Evolutionary conservation across 768 basidiomycete species (phyloP), one percentile per base, ranked within the genome.

Genomic region (Lactarius quietus): DNA sequence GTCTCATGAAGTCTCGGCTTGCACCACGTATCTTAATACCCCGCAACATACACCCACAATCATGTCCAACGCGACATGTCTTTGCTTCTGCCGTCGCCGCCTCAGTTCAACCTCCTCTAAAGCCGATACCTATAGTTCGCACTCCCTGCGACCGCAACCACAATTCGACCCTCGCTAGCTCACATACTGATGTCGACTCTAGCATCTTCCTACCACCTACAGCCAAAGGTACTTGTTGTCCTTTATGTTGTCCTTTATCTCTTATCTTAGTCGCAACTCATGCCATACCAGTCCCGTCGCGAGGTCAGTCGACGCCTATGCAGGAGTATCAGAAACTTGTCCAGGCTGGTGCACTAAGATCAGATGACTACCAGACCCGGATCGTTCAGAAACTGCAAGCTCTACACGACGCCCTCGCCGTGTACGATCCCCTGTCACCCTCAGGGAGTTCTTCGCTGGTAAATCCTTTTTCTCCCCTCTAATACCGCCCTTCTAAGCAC

Each of bases 371-470:
- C 77, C 96, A 99, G 75, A 86, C 86, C 31, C 82, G 83, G 35
- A 95, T 98, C 69, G 86, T 98, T 58, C 78, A 85, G 75, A 86
- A 87, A 68, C 81, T 99, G 20, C 90, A 98, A 77, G 76, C 82
- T 61, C 79, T 98, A 64, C 88, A 97, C 75, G 81, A 90, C 67
- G 79, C 85, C 56, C 79, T 99, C 58, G 73, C 81, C 58, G 71
- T 75, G 18, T 97, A 98, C 79, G 73, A 84, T 12, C 92, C 92
- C 69, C 81, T 85, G 6, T 79, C 81, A 28, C 70, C 74, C 5
- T 64, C 78, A 1, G 56, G 68, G 3, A 54, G 70, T 4, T 61
- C 66, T 6, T 80, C 80, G 3, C 62, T 79, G 45, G 79, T 79
- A 66, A 58, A 74, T 70, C 31, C 8, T 43, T 6, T 58, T 54